Evolutionary conservation across 2,329 filamentous ascomycete genomes (phyloP), one percentile per base, ranked within the genome.

Genomic region (Monilinia laxa): DNA sequence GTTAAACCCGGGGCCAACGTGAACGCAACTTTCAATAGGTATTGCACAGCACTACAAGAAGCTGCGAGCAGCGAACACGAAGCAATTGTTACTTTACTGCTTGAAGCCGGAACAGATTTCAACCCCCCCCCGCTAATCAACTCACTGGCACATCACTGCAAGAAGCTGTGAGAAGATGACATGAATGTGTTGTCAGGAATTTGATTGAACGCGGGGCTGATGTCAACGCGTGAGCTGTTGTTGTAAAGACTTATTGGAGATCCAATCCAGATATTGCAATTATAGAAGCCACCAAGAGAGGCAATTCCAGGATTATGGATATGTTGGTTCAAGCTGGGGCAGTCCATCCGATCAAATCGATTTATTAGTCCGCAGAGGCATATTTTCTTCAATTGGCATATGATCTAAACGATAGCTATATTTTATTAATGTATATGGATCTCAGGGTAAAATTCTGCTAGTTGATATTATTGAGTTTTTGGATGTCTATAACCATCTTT

Each of bases 1-100:
- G 67, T 81, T 31, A 72, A 74, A 3, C 68, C 66, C 1, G 79
- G 79, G 16, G 79, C 78, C 9, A 68, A 80, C 18, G 65, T 80
- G 18, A 76, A 81, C 62, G 75, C 75, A 23, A 35, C 68, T 2
- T 16, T 0, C 28, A n/a, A 14, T 35, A 45, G 20, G 71, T 70
- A 28, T 0, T 16, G 78, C 68, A 66, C 70, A 16, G 68, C 70
- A 49, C 74, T 81, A 12, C 68, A 80, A 54, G 72, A 74, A 1
- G 68, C 68, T 3, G 11, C 12, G 2, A 11, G 11, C 23, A 25
- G 4, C 11, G n/a, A n/a, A 2, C 3, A 12, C 5, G 11, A 10
- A 25, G 18, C 3, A 49, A 49, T 49, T 9, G 20, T 49, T n/a
- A 10, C 5, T 20, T 10, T n/a, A 7, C n/a, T 49, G 20, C 18